A percentile compares a stretch with the other conserved stretches of the same genome.
Conservation (phyloP, 2,329 filamentous ascomycete species). For the Emmonsiellopsis sp. region DNA sequence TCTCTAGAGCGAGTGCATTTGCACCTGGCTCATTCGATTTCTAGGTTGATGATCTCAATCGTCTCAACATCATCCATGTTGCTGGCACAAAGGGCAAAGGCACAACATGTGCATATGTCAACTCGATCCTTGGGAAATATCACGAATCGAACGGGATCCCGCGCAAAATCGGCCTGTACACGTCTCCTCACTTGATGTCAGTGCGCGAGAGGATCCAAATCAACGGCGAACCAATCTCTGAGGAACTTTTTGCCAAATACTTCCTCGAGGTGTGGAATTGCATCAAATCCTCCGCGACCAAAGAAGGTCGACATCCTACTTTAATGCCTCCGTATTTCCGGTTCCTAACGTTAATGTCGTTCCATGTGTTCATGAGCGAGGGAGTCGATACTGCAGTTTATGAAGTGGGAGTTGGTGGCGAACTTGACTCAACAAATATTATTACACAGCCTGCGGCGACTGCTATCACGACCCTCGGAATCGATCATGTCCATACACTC, state of each 20-base stretch:
- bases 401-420: constrained; percentile 59
- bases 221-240: constrained; percentile 11
- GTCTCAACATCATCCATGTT: constrained; percentile 55
- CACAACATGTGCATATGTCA: constrained; percentile 55
- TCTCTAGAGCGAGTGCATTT: not conserved
- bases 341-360: constrained; percentile 48
- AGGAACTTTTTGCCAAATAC: constrained; percentile 12
- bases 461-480: constrained; percentile 55
- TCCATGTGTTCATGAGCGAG: constrained; percentile 55
- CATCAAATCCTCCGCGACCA: constrained; percentile 23
- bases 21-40: not conserved
- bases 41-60: constrained; percentile 41
- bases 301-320: constrained; percentile 23
- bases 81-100: constrained; percentile 65
- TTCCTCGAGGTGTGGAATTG: constrained; percentile 16
- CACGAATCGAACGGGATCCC: constrained; percentile 19
- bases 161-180: constrained; percentile 52
- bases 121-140: constrained; percentile 50
- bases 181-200: constrained; percentile 48
- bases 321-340: constrained; percentile 39
- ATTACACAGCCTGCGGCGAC: constrained; percentile 47
- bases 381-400: constrained; percentile 52
- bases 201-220: constrained; percentile 20
- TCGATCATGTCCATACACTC: constrained; percentile 56
- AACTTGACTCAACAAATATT: constrained; percentile 59